A percentile compares a stretch with the other conserved stretches of the same genome.
These are phyloP conservation scores for Platanthera zijinensis DNA, from an alignment of 106 monocot genomes.

Conservation along the genomic window DNA sequence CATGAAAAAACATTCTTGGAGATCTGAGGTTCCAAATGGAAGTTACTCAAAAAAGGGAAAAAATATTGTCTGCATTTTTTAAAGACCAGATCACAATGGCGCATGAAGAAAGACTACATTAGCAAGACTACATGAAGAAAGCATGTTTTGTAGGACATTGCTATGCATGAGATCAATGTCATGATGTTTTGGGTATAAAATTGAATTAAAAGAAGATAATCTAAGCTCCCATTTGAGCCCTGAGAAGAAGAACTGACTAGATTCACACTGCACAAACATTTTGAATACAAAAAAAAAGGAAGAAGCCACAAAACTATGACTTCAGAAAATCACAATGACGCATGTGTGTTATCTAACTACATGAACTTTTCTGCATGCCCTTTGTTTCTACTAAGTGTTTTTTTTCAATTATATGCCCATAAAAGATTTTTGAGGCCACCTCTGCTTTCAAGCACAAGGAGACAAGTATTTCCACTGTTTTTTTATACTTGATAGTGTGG, in stretches of 20 bases:
- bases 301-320: not conserved
- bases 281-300: not conserved
- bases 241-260: not conserved
- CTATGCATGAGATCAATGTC: no score
- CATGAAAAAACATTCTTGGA: no score
- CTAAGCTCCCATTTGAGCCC: not conserved
- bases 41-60: no score
- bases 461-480: not conserved
- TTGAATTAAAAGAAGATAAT: not conserved
- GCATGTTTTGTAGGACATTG: no score
- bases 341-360: not conserved
- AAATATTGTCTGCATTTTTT: no score
- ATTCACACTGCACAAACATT: constrained; percentile 1
- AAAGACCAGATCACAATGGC: no score
- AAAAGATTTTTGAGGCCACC: not conserved
- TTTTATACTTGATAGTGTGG: not conserved
- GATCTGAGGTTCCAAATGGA: no score
- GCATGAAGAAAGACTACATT: no score
- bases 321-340: not conserved
- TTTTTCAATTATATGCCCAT: not conserved
- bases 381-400: not conserved
- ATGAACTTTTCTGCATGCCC: no score
- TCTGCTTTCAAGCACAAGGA: not conserved
- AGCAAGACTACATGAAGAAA: no score
- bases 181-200: not conserved